Conservation (phyloP, 371 early-diverging fungal genomes). For the Syncephalastrum monosporum region DNA sequence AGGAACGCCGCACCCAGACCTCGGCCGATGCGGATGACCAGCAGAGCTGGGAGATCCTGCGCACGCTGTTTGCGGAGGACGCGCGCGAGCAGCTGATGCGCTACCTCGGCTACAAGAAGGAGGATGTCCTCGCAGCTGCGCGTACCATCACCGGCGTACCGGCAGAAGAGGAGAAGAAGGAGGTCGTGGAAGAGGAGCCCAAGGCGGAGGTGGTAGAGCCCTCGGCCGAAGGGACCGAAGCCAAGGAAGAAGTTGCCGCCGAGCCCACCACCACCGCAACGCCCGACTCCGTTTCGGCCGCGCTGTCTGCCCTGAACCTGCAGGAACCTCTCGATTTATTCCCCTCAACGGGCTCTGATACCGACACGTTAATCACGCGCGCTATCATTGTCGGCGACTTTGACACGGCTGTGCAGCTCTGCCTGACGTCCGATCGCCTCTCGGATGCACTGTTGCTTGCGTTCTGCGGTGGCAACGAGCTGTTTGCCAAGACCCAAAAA, state of each 20-base stretch:
- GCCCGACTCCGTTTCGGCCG: constrained; percentile 16
- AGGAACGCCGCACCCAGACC: constrained; percentile 53
- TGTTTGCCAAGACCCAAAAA: constrained; percentile 77
- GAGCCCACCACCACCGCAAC: constrained; percentile 1
- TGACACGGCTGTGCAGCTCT: constrained; percentile 84
- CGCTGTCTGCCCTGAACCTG: constrained; percentile 12
- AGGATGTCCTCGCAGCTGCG: constrained; percentile 54
- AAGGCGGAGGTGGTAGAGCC: constrained; percentile 10
- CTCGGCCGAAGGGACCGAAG: constrained; percentile 5
- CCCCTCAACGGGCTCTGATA: constrained; percentile 56
- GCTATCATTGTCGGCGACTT: constrained; percentile 89
- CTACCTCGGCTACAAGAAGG: constrained; percentile 84
- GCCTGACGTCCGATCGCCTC: constrained; percentile 76
- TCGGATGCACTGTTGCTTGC: constrained; percentile 94
- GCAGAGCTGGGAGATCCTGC: constrained; percentile 85
- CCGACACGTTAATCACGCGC: constrained; percentile 80
- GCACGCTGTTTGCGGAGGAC: constrained; percentile 75
- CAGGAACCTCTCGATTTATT: constrained; percentile 61
- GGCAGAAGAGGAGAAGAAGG: constrained; percentile 9
- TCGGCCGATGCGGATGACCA: constrained; percentile 51
- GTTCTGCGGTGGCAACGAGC: constrained; percentile 82
- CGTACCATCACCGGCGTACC: constrained; percentile 33
- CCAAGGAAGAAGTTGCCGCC: constrained; percentile 6
- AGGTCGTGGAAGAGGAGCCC: constrained; percentile 17
- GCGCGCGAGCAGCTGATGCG: constrained; percentile 82